A percentile compares a stretch with the other conserved stretches of the same genome.
Conservation (phyloP, 73 alveolate species). For the Strombidium stylifer region DNA sequence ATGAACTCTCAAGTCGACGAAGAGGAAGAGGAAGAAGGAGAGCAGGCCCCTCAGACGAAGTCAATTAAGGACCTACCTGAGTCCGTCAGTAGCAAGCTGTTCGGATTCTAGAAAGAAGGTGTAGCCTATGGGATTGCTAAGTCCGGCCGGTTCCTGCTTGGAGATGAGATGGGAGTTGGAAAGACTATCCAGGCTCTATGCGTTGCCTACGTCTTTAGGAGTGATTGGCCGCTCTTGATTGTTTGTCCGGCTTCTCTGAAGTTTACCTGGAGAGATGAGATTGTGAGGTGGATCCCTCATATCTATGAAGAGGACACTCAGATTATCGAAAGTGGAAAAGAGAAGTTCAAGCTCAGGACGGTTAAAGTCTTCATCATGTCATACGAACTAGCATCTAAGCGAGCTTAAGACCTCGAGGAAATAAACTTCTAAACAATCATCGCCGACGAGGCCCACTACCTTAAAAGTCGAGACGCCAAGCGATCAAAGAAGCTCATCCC, state of each 20-base stretch:
- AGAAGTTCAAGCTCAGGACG: constrained; percentile 30
- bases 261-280: constrained; percentile 79
- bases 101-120: constrained; percentile 68
- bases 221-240: constrained; percentile 92
- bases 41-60: too few species aligned
- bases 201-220: constrained; percentile 66
- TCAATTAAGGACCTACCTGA: too few species aligned
- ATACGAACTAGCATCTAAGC: constrained; percentile 74
- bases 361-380: constrained; percentile 76
- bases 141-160: constrained; percentile 79
- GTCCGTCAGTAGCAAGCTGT: too few species aligned
- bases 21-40: too few species aligned
- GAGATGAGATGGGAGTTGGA: constrained; percentile 97
- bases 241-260: constrained; percentile 87
- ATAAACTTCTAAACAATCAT: constrained; percentile 58
- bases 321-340: constrained; percentile 45
- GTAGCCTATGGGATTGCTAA: constrained; percentile 67
- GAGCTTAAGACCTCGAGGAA: constrained; percentile 38
- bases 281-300: constrained; percentile 60
- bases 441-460: constrained; percentile 90
- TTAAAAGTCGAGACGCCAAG: constrained; percentile 67
- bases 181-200: constrained; percentile 89
- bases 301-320: constrained; percentile 41
- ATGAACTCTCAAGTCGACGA: too few species aligned
- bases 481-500: constrained; percentile 81